Conservation (phyloP, 768 basidiomycete genomes). For the Paxillus ammoniavirescens region DNA sequence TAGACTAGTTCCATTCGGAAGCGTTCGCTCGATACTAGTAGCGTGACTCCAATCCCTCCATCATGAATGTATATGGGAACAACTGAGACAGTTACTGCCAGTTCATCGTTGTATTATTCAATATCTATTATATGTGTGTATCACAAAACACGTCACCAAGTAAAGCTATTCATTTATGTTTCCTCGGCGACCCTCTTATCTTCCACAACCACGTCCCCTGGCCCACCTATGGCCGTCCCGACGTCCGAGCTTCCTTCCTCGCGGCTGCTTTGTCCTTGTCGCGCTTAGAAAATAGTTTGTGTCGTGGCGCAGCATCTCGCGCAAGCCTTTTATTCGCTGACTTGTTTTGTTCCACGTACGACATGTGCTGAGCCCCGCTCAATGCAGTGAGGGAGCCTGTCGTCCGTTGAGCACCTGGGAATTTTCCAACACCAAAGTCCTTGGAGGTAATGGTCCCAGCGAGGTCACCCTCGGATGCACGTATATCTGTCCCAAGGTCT, state of each 20-base stretch:
- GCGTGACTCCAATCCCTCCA: neutral
- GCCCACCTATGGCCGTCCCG: constrained; percentile 26
- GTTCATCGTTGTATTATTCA: too few species aligned
- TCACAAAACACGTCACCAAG: neutral
- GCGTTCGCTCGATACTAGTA: neutral
- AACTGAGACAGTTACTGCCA: too few species aligned
- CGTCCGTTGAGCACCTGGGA: constrained; percentile 71
- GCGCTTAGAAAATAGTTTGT: constrained; percentile 81
- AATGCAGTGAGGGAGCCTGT: constrained; percentile 80
- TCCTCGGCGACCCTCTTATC: neutral
- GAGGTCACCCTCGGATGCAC: constrained; percentile 79
- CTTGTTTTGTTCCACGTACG: constrained; percentile 90
- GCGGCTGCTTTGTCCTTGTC: constrained; percentile 69
- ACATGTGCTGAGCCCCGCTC: constrained; percentile 90
- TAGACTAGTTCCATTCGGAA: constrained; percentile 14
- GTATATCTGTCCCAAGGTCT: constrained; percentile 82
- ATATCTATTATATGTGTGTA: too few species aligned
- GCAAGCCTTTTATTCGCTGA: constrained; percentile 82
- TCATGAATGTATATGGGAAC: too few species aligned
- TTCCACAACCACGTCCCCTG: neutral
- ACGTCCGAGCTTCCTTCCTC: constrained; percentile 41
- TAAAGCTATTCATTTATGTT: constrained; percentile 6
- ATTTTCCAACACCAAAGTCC: constrained; percentile 70
- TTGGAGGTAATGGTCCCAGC: constrained; percentile 85
- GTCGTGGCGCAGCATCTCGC: constrained; percentile 49